Conservation (phyloP, 139 green algal genomes). For the Tetradesmus obliquus region DNA sequence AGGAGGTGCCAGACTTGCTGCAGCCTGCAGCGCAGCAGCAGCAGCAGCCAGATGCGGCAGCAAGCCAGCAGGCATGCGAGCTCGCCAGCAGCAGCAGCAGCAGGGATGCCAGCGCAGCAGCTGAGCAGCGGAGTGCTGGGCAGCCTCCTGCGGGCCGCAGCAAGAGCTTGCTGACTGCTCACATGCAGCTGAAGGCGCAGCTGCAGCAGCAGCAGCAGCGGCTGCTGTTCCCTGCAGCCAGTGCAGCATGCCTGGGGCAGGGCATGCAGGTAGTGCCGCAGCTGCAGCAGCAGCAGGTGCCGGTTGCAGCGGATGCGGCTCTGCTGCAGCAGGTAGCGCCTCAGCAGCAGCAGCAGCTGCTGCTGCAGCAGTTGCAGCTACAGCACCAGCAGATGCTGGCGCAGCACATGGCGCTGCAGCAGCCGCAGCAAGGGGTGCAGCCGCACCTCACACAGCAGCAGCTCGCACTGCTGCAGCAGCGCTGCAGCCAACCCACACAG, state of each 20-base stretch:
- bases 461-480: background rate
- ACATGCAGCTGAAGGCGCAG: slow-evolving; percentile 34
- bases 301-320: background rate
- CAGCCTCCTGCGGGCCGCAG: background rate
- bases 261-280: background rate
- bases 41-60: background rate
- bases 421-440: slow-evolving; percentile 6
- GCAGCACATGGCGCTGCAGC: slow-evolving; percentile 11
- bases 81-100: background rate
- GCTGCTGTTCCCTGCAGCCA: background rate
- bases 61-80: background rate
- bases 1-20: background rate
- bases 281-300: slow-evolving; percentile 14
- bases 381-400: background rate
- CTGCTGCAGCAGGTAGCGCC: slow-evolving; percentile 10
- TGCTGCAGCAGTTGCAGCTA: slow-evolving; percentile 12
- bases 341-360: slow-evolving; percentile 34
- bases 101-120: background rate
- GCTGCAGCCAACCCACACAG: slow-evolving; percentile 9
- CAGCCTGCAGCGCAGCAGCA: background rate
- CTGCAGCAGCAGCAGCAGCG: slow-evolving; percentile 35
- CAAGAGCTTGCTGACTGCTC: slow-evolving; percentile 34
- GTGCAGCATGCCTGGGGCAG: background rate
- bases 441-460: background rate
- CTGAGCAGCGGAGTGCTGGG: background rate